Evolutionary conservation across 805 yeast genomes (phyloP), one percentile per base, ranked within the genome.

Genomic region (Candida ponderosae): DNA sequence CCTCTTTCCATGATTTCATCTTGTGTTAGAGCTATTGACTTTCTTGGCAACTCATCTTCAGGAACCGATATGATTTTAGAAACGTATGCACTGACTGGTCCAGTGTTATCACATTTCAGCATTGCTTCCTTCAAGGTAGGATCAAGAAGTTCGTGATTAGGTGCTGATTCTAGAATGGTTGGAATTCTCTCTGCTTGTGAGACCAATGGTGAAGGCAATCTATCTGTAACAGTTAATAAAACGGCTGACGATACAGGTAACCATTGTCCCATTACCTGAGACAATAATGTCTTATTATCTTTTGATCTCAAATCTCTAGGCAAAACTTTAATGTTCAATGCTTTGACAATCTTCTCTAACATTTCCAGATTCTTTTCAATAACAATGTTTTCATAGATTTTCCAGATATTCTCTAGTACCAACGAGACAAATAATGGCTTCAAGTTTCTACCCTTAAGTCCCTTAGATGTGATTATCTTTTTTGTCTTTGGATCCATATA

Each of bases 41-140:
- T 63, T 21, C 70, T 73, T 1, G 97, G 96, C 18, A 90, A 62
- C 39, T 88, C 96, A 16, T 68, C 73, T 39, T 78, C 81, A 1
- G 96, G 95, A 17, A 93, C 71, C 0, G 96, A 85, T 2, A 93
- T 57, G 65, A 90, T 84, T 51, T 93, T 93, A 1, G 97, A 87
- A 0, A 90, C 86, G 57, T 81, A 93, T 0, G 94, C 95, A 50
- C 74, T 68, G 3, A 65, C 64, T 0, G 85, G 79, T 1, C 89
- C 84, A 2, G 64, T 50, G n/a, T 70, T 60, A 45, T 81, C 82
- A 63, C 97, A 90, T 0, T 56, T 47, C 20, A 66, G 51, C 77
- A 93, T 81, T 1, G 85, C 72, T 4, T 64, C 50, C 33, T 66
- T 63, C 31, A 86, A 62, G 0, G 42, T 53, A 0, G 65, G 50